A percentile compares a stretch with the other conserved stretches of the same genome.
phyloP scores from a whole-genome alignment of 2,329 filamentous ascomycete species.

The Sporothrix humicola region DNA sequence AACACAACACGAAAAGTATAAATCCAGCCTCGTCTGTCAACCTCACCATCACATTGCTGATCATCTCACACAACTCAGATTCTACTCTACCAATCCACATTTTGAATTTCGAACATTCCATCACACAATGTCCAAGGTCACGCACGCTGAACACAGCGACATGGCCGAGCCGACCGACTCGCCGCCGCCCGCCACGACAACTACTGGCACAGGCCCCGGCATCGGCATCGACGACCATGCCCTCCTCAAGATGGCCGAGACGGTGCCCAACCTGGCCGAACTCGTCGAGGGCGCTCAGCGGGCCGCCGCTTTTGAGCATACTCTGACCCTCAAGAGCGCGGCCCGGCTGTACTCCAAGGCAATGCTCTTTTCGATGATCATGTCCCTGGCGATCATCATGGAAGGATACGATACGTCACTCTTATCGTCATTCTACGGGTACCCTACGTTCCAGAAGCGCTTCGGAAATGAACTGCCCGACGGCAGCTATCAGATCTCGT shows the following conservation, averaged over 20 bases:
- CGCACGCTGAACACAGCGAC: conserved; percentile 4
- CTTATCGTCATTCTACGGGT: conserved; percentile 39
- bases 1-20: not conserved
- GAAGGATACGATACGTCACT: conserved; percentile 41
- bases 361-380: conserved; percentile 34
- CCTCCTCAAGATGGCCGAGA: not conserved
- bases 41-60: not conserved
- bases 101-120: not conserved
- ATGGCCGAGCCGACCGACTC: conserved; percentile 1
- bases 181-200: not conserved
- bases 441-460: conserved; percentile 38
- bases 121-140: conserved; percentile 4
- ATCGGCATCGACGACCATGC: conserved; percentile 20
- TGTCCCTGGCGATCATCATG: conserved; percentile 38
- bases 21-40: not conserved
- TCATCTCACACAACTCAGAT: not conserved
- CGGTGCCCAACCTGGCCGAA: not conserved
- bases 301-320: conserved; percentile 26
- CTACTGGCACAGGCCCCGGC: not conserved
- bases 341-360: conserved; percentile 36
- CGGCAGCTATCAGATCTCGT: conserved; percentile 49
- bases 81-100: not conserved
- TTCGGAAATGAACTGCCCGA: conserved; percentile 43
- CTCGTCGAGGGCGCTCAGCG: not conserved
- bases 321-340: conserved; percentile 39